phyloP scores from a whole-genome alignment of 2,329 filamentous ascomycete species.

The Neoarthrinium moseri region DNA sequence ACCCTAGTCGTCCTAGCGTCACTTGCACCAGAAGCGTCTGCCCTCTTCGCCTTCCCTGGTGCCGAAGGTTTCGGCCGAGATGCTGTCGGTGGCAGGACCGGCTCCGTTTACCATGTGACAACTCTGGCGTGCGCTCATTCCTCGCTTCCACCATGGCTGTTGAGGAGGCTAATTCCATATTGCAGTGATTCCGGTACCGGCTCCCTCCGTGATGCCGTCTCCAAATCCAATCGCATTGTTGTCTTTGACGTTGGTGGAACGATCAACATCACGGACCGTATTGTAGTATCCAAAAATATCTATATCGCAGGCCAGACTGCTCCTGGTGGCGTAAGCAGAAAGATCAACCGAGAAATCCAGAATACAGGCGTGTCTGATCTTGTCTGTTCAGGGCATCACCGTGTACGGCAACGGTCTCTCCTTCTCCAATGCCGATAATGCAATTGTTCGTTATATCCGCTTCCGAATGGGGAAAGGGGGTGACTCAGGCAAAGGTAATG shows the following conservation, averaged over 20 bases:
- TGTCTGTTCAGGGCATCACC: constrained; percentile 36
- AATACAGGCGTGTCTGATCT: neutral
- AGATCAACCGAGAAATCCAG: too few species aligned
- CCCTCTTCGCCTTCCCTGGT: constrained; percentile 44
- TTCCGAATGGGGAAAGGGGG: constrained; percentile 53
- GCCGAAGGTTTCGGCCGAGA: constrained; percentile 49
- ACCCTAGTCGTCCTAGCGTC: constrained; percentile 12
- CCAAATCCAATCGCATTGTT: constrained; percentile 44
- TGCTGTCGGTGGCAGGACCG: constrained; percentile 43
- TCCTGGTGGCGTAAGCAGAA: constrained; percentile 42
- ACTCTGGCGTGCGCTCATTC: constrained; percentile 35
- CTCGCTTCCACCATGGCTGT: too few species aligned
- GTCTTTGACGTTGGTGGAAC: constrained; percentile 49
- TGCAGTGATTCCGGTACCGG: constrained; percentile 42
- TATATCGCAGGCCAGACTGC: constrained; percentile 51
- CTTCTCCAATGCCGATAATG: constrained; percentile 49
- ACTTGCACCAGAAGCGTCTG: constrained; percentile 9
- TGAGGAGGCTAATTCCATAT: too few species aligned
- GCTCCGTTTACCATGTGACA: constrained; percentile 46
- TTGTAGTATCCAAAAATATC: constrained; percentile 45
- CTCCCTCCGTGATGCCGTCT: constrained; percentile 50
- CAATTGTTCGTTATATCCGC: constrained; percentile 54
- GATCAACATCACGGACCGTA: constrained; percentile 44
- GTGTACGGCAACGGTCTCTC: constrained; percentile 54
- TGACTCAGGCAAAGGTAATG: constrained; percentile 42